phyloP scores from a whole-genome alignment of 23 red algal genomes.

The Gracilaria gracilis region DNA sequence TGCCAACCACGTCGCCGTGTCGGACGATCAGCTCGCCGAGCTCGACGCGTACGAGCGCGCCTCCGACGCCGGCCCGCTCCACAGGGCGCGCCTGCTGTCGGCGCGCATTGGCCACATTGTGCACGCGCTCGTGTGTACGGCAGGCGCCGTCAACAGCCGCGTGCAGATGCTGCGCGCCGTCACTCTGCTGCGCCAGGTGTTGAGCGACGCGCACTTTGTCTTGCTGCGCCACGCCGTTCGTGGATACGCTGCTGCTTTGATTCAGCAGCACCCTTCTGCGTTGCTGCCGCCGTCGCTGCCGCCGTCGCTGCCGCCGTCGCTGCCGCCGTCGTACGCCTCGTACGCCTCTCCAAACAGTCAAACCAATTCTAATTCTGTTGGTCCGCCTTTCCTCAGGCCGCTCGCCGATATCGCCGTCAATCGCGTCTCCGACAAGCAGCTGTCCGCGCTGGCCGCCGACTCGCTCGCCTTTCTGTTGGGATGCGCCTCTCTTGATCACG shows the following conservation, averaged over 20 bases:
- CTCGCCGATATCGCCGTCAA: slow-evolving; percentile 64
- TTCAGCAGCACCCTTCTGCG: not conserved
- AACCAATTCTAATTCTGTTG: not conserved
- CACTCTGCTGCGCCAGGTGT: slow-evolving; percentile 13
- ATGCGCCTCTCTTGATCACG: slow-evolving; percentile 33
- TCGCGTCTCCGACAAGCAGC: slow-evolving; percentile 46
- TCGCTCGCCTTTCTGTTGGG: slow-evolving; percentile 47
- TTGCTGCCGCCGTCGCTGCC: not conserved
- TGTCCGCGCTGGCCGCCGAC: slow-evolving; percentile 31
- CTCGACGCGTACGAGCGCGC: slow-evolving; percentile 55
- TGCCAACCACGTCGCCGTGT: not conserved
- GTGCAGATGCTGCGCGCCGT: slow-evolving; percentile 54
- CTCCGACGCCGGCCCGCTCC: not conserved
- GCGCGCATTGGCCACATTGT: slow-evolving; percentile 24
- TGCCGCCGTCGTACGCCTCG: too few species aligned
- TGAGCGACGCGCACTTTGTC: not conserved
- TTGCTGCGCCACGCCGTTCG: slow-evolving; percentile 38
- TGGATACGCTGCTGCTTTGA: slow-evolving; percentile 14
- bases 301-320: not conserved
- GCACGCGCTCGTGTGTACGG: slow-evolving; percentile 47
- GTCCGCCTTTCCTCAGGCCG: slow-evolving; percentile 26
- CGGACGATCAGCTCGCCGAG: slow-evolving; percentile 53
- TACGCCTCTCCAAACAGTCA: not conserved
- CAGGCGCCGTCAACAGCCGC: slow-evolving; percentile 54
- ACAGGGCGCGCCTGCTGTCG: not conserved